These are phyloP conservation scores for Globisporangium perplexum DNA, from an alignment of 352 stramenopile genomes.

Conservation along the genomic window DNA sequence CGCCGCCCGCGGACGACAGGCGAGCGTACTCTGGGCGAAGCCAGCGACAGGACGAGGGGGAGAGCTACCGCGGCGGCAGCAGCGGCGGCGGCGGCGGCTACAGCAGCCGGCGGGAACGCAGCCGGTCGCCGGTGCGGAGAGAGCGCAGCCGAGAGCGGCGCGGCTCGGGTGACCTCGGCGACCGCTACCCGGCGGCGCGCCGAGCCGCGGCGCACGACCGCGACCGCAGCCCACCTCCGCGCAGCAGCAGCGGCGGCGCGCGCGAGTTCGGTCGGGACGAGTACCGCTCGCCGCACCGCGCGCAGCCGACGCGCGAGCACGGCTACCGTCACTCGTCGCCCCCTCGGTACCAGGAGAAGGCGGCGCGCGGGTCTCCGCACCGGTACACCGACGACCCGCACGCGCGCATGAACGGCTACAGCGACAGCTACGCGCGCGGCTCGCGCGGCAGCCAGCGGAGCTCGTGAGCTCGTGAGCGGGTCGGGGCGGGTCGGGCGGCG, in stretches of 20 bases:
- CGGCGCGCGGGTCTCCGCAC: neutral
- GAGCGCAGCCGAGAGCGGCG: conserved; percentile 8
- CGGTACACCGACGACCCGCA: conserved; percentile 5
- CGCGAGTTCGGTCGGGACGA: neutral
- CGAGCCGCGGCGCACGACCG: neutral
- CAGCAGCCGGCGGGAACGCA: conserved; percentile 8
- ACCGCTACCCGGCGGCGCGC: conserved; percentile 2
- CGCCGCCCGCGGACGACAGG: neutral
- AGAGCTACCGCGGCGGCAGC: neutral
- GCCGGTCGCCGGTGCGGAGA: conserved; percentile 8
- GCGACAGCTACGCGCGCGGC: conserved; percentile 2
- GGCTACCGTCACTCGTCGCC: neutral
- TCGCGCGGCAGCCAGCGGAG: neutral
- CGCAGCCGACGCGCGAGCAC: neutral
- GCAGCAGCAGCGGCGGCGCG: neutral
- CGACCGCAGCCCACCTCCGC: conserved; percentile 8
- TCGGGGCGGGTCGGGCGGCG: no score
- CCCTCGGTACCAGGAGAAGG: neutral
- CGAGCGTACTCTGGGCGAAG: neutral
- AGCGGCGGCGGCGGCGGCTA: neutral
- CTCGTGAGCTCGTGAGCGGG: neutral
- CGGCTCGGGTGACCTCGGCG: neutral
- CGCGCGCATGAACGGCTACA: conserved; percentile 6
- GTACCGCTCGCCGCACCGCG: neutral
- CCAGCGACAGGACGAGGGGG: neutral